Evolutionary conservation across 1,284 basidiomycete genomes (phyloP).

Genomic region (Trichosporon faecale): DNA sequence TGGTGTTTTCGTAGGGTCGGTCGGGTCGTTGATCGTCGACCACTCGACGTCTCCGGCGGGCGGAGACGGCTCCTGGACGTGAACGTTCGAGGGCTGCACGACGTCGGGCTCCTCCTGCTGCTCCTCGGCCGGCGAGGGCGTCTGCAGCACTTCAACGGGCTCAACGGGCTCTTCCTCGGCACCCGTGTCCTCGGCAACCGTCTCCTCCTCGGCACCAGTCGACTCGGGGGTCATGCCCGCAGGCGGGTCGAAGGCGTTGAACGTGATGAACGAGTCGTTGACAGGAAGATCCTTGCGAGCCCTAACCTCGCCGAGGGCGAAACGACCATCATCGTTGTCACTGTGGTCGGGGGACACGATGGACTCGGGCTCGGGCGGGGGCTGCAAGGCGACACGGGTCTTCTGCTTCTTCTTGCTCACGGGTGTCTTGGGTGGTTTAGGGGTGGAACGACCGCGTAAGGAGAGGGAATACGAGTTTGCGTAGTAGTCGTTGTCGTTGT

Average conservation of each 20-base stretch:
- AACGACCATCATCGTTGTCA: neutral
- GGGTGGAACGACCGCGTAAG: neutral
- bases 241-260: constrained; percentile 1
- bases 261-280: neutral
- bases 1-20: neutral
- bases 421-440: neutral
- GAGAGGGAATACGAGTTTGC: neutral
- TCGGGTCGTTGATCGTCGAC: neutral
- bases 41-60: neutral
- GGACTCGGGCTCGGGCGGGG: neutral
- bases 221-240: neutral
- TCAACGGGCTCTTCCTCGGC: neutral
- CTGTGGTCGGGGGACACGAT: neutral
- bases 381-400: neutral
- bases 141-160: constrained; percentile 1
- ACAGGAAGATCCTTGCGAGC: neutral
- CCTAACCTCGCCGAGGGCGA: neutral
- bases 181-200: neutral
- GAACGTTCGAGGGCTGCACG: neutral
- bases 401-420: neutral
- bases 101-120: neutral
- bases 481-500: neutral
- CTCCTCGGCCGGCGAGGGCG: neutral
- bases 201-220: neutral
- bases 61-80: neutral